Base-by-base conservation (phyloP, 306 rosid species). In the Vicia sativa region DNA sequence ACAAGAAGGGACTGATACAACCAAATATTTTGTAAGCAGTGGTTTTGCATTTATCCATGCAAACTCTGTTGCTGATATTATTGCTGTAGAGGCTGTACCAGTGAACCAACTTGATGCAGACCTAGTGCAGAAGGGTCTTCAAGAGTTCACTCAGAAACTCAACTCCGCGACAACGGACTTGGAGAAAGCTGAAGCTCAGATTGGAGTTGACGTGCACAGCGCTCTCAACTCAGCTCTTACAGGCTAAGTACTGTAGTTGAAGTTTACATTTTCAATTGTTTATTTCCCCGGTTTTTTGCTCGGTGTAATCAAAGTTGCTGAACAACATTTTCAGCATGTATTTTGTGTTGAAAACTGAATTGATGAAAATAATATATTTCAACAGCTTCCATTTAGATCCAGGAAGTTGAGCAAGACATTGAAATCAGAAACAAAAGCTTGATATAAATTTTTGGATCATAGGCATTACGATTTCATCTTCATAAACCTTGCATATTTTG, bases 131-230 rank as follows among this genome's bases (percentile, higher is more conserved):
- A 95, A 90, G 81, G 99, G 97, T 67, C 95, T 95, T 63, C 86
- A 91, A 21, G 99, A 95, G 14, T 95, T 88, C 86, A 90, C 81
- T 60, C 99, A 95, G 86, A 90, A 95, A 88, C 83, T 95, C 68
- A 87, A 42, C 88, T 80, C 99, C 0, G 99, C 99, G 60, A 39
- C 96, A 0, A 95, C 96, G 7, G 97, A 95, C 68, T 77, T 87
- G 85, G 99, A 95, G 92, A 95, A 90, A 77, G 99, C 99, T 6
- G 99, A 95, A 75, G 97, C 99, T 70, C 99, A 95, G 79, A 95
- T 95, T 43, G 99, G 97, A 55, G 87, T 95, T 25, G 99, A 90
- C 14, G 85, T 95, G 62, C 97, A 90, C 56, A 90, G 96, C 13
- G 95, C 97, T 11, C 89, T 95, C 68, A 90, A 87, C 68, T n/a